phyloP scores from a whole-genome alignment of 768 basidiomycete species.

The Mycena chlorophos region DNA sequence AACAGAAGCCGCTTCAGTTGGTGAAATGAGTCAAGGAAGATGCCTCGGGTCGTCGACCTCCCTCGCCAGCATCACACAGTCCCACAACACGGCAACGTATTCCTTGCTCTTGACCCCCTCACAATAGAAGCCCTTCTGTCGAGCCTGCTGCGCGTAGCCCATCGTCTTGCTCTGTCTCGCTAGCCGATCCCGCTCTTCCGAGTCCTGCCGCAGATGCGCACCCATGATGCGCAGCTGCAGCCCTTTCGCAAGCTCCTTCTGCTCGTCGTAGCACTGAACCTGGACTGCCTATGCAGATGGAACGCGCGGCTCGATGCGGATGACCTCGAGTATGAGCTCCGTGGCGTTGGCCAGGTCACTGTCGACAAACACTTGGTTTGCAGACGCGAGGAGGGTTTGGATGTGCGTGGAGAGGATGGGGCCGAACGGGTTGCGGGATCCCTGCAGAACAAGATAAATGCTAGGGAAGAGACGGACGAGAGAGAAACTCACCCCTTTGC shows the following conservation, averaged over 20 bases:
- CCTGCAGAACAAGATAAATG: slow-evolving; percentile 35
- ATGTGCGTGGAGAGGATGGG: slow-evolving; percentile 70
- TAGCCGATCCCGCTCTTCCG: slow-evolving; percentile 85
- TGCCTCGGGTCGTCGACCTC: slow-evolving; percentile 64
- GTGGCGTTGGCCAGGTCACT: slow-evolving; percentile 67
- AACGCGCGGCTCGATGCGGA: slow-evolving; percentile 89
- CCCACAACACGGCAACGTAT: slow-evolving; percentile 88
- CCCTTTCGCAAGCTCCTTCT: slow-evolving; percentile 65
- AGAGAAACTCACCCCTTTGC: slow-evolving; percentile 43
- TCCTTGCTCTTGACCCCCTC: too few relatives aligned
- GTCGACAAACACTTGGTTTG: slow-evolving; percentile 84
- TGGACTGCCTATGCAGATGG: slow-evolving; percentile 84
- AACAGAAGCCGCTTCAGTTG: neutral
- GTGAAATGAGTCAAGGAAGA: neutral
- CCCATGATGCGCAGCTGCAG: slow-evolving; percentile 87
- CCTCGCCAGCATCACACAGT: slow-evolving; percentile 79
- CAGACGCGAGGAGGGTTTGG: slow-evolving; percentile 74
- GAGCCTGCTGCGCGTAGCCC: slow-evolving; percentile 82
- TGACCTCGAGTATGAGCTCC: slow-evolving; percentile 85
- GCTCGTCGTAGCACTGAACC: slow-evolving; percentile 78
- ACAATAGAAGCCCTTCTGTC: slow-evolving; percentile 80
- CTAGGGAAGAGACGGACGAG: neutral
- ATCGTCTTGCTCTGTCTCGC: slow-evolving; percentile 74
- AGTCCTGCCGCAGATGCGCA: slow-evolving; percentile 81
- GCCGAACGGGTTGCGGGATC: slow-evolving; percentile 37